Base-by-base conservation (phyloP, 306 rosid genomes). In the Nissolia schottii region DNA sequence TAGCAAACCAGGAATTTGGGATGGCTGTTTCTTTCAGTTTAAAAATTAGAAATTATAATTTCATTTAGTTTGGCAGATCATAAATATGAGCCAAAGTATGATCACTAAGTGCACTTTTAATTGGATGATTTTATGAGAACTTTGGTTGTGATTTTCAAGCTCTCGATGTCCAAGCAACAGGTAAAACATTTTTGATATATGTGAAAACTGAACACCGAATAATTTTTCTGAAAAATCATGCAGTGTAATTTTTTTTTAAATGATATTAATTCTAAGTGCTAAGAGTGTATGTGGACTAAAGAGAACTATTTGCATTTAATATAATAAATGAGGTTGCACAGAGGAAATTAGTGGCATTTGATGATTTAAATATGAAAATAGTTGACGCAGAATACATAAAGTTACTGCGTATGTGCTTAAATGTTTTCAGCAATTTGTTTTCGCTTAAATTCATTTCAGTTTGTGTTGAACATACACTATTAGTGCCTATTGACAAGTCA, bases 41-140 rank as follows among this genome's bases (percentile, higher is more conserved):
- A 29, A 56, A 64, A 49, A 24, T 19, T 58, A 56, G 58, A 25
- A 20, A n/a, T 34, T 19, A 59, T 23, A 65, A 20, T 4, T 28
- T 57, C 3, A 2, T 20, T 32, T 13, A 55, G 46, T 55, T 16
- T 43, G 46, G 20, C 11, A 8, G 27, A 22, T 53, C 38, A 38
- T n/a, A n/a, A n/a, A n/a, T n/a, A n/a, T n/a, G n/a, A n/a, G n/a
- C 35, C 37, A 38, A 58, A 49, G 32, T 34, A 29, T 57, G 51
- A 38, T 19, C 10, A 27, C 27, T n/a, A 24, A 28, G 58, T 24
- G n/a, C 27, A 19, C 53, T 79, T 68, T 45, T 59, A 73, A 65
- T 64, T 53, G 61, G 38, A 53, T 78, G 54, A 78, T 68, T 45
- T 40, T 58, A 43, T 34, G 46, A 15, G 29, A 64, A 56, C 27